These are phyloP conservation scores for Suillus sp. DNA, from an alignment of 768 basidiomycete genomes.

Conservation along the genomic window DNA sequence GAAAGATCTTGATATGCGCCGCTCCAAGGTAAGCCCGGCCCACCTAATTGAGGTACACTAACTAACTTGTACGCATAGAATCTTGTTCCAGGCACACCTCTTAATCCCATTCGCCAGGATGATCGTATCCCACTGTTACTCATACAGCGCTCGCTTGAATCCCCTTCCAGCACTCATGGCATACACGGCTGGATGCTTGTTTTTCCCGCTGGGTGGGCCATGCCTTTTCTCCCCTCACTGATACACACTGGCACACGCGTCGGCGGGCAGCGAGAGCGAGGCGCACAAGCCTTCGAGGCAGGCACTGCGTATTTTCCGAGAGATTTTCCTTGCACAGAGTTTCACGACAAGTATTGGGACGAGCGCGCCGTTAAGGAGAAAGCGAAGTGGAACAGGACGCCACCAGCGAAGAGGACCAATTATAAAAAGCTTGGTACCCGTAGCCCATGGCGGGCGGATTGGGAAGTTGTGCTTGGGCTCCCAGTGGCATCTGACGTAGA, in stretches of 20 bases:
- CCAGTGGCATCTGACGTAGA: slow-evolving; percentile 19
- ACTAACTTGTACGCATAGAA: slow-evolving; percentile 47
- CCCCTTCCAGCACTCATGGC: slow-evolving; percentile 37
- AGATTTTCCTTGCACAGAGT: slow-evolving; percentile 66
- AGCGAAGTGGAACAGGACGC: slow-evolving; percentile 73
- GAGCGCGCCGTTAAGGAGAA: slow-evolving; percentile 55
- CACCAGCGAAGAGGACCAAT: slow-evolving; percentile 84
- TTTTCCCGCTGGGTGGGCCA: slow-evolving; percentile 86
- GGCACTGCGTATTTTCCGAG: slow-evolving; percentile 76
- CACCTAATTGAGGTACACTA: slow-evolving; percentile 4
- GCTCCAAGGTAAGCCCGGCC: slow-evolving; percentile 58
- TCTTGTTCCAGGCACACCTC: slow-evolving; percentile 72
- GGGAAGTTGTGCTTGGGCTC: slow-evolving; percentile 69
- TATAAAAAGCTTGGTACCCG: slow-evolving; percentile 62
- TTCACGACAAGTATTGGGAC: slow-evolving; percentile 53
- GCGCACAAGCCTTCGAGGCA: slow-evolving; percentile 82
- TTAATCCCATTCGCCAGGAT: slow-evolving; percentile 71
- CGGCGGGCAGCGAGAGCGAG: slow-evolving; percentile 81
- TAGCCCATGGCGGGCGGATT: slow-evolving; percentile 79
- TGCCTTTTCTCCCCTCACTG: slow-evolving; percentile 86
- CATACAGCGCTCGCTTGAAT: slow-evolving; percentile 73
- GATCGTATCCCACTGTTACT: slow-evolving; percentile 83
- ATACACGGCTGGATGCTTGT: slow-evolving; percentile 89
- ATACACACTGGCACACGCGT: slow-evolving; percentile 82
- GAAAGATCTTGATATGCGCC: slow-evolving; percentile 83